Percentiles rank a stretch among this genome's conserved stretches.
Conservation (phyloP, 2,329 filamentous ascomycete genomes). For the Grosmannia penicillata region DNA sequence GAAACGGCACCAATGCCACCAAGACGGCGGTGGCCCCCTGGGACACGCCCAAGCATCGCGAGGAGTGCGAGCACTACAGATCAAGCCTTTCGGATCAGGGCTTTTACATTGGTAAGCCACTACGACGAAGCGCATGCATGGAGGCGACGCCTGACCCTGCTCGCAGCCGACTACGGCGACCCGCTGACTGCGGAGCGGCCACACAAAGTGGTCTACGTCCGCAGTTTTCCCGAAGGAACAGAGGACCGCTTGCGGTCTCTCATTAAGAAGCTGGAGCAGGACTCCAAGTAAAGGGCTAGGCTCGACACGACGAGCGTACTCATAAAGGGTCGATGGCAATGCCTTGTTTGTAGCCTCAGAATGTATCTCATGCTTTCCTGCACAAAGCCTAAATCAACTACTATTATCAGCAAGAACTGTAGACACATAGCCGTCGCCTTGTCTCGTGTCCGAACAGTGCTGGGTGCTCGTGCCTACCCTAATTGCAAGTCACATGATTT, state of each 20-base stretch:
- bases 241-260: slow-evolving; percentile 22
- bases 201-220: slow-evolving; percentile 12
- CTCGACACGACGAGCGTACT: too few relatives aligned
- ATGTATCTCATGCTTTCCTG: too few relatives aligned
- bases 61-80: slow-evolving; percentile 26
- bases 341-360: too few relatives aligned
- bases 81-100: slow-evolving; percentile 26
- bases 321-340: too few relatives aligned
- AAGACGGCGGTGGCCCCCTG: slow-evolving; percentile 7
- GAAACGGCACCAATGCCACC: not conserved
- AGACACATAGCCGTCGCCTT: too few relatives aligned
- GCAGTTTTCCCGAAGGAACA: slow-evolving; percentile 16
- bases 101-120: slow-evolving; percentile 28
- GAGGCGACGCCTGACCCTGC: not conserved
- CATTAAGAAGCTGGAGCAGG: not conserved
- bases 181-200: slow-evolving; percentile 26
- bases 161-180: slow-evolving; percentile 26
- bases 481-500: too few relatives aligned
- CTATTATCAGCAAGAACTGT: too few relatives aligned
- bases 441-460: too few relatives aligned
- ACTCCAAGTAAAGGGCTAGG: not conserved
- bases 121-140: not conserved
- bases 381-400: too few relatives aligned
- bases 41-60: slow-evolving; percentile 21
- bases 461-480: too few relatives aligned